These are phyloP conservation scores for Pseudozyma thailandica DNA, from an alignment of 1,284 basidiomycete species.

Conservation along the genomic window DNA sequence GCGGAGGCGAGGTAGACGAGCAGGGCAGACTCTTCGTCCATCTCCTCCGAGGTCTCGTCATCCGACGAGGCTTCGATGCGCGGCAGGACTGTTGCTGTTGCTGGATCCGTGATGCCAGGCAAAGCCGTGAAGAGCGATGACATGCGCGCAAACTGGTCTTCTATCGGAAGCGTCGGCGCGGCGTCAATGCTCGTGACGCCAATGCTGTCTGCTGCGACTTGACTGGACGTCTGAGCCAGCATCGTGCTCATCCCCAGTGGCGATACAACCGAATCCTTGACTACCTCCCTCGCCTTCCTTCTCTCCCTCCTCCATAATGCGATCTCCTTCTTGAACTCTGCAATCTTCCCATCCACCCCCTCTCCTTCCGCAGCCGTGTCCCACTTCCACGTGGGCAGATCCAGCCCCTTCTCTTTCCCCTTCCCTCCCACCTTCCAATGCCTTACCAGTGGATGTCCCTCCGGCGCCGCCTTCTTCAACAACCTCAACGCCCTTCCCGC, in stretches of 20 bases:
- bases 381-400: conserved; percentile 50
- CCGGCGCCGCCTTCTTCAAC: conserved; percentile 52
- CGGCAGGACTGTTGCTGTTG: background rate
- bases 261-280: conserved; percentile 1
- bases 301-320: conserved; percentile 36
- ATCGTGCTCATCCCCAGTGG: conserved; percentile 10
- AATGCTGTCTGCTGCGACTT: background rate
- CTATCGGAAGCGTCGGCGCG: background rate
- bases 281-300: conserved; percentile 8
- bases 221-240: background rate
- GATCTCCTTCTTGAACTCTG: conserved; percentile 36
- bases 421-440: conserved; percentile 25
- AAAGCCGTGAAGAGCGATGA: conserved; percentile 35
- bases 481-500: conserved; percentile 51
- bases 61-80: background rate
- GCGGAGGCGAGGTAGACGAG: conserved; percentile 31
- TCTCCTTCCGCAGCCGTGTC: conserved; percentile 1
- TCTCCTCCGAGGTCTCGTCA: background rate
- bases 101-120: conserved; percentile 17
- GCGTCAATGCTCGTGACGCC: background rate
- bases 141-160: conserved; percentile 32
- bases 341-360: conserved; percentile 23
- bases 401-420: background rate
- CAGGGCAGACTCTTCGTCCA: conserved; percentile 9
- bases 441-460: conserved; percentile 49